Evolutionary conservation across 108 stramenopile genomes (phyloP).

Genomic region (Fragilaria crotonensis): DNA sequence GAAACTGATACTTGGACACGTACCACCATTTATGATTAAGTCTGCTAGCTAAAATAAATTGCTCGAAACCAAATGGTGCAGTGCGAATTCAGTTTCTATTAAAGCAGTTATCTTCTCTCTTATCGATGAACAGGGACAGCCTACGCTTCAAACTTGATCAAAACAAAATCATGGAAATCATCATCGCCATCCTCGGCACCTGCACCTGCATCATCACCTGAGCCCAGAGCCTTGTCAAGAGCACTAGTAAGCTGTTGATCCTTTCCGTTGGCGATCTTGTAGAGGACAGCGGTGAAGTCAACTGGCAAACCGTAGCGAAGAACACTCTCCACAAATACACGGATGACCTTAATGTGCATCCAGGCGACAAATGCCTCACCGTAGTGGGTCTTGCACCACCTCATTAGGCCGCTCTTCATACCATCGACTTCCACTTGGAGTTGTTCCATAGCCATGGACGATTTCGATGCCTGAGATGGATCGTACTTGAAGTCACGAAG

Average conservation of each 20-base stretch:
- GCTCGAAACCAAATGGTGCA: too few relatives aligned
- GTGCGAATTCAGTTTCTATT: too few relatives aligned
- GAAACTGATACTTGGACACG: too few relatives aligned
- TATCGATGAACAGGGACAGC: too few relatives aligned
- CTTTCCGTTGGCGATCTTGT: constrained; percentile 74
- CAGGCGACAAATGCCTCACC: constrained; percentile 95
- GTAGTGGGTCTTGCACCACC: constrained; percentile 97
- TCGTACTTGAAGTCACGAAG: constrained; percentile 86
- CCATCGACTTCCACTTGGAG: constrained; percentile 84
- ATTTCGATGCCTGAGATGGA: constrained; percentile 68
- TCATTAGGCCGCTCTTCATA: constrained; percentile 78
- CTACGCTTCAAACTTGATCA: constrained; percentile 87
- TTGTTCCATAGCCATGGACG: constrained; percentile 71
- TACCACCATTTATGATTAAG: too few relatives aligned
- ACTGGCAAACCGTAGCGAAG: constrained; percentile 95
- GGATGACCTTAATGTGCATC: constrained; percentile 98
- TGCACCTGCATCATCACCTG: constrained; percentile 11
- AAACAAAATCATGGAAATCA: constrained; percentile 84
- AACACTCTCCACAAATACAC: constrained; percentile 95
- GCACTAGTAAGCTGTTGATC: constrained; percentile 54
- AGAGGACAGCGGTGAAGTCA: constrained; percentile 87
- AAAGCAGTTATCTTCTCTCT: too few relatives aligned
- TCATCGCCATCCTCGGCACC: constrained; percentile 48
- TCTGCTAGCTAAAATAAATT: too few relatives aligned
- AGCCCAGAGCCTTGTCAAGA: constrained; percentile 73